Evolutionary conservation across 2,329 filamentous ascomycete genomes (phyloP).

Genomic region (Leptosphaerulina australis): DNA sequence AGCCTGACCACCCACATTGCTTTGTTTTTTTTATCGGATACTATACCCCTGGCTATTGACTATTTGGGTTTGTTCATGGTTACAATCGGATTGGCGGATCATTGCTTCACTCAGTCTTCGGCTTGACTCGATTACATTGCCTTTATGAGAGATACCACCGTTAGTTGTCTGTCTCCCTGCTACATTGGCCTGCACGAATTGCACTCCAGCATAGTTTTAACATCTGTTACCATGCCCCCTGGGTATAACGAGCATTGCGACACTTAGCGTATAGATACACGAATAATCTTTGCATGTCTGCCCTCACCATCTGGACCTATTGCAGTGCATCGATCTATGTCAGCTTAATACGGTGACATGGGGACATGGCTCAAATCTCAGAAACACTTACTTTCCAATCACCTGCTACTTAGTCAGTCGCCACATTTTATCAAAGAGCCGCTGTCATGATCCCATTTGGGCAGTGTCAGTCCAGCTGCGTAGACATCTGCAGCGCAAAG

Average conservation of each 20-base stretch:
- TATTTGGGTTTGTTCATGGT: conserved; percentile 12
- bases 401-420: neutral
- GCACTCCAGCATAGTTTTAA: conserved; percentile 21
- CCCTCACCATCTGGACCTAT: conserved; percentile 38
- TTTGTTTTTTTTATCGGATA: conserved; percentile 19
- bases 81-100: conserved; percentile 11
- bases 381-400: neutral
- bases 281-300: conserved; percentile 19
- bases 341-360: neutral
- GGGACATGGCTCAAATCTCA: neutral
- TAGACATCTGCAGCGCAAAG: neutral
- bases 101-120: conserved; percentile 17
- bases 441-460: neutral
- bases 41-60: conserved; percentile 23
- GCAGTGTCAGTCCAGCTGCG: neutral
- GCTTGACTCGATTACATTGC: conserved; percentile 17
- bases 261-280: conserved; percentile 29
- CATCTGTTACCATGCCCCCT: conserved; percentile 22
- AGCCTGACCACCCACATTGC: conserved; percentile 17
- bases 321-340: neutral
- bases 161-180: conserved; percentile 16
- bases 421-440: neutral
- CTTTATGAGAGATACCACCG: conserved; percentile 29
- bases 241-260: conserved; percentile 29
- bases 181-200: conserved; percentile 26